Evolutionary conservation across 805 yeast genomes (phyloP).

Genomic region (Schizosaccharomyces pombe): ASM294v3 CU329670.1:234501-235000

Average conservation of each 20-base stretch:
- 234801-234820: slow-evolving; percentile 22
- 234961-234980: slow-evolving; percentile 44
- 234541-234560: slow-evolving; percentile 80
- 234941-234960: background rate
- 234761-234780: slow-evolving; percentile 61
- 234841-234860: slow-evolving; percentile 35
- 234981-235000: slow-evolving; percentile 87
- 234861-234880: slow-evolving; percentile 28
- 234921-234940: slow-evolving; percentile 76
- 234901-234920: slow-evolving; percentile 90
- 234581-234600: slow-evolving; percentile 32
- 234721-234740: slow-evolving; percentile 89
- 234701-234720: slow-evolving; percentile 77
- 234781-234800: slow-evolving; percentile 73
- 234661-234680: slow-evolving; percentile 85
- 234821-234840: slow-evolving; percentile 77
- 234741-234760: slow-evolving; percentile 98
- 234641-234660: slow-evolving; percentile 96
- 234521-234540: slow-evolving; percentile 84
- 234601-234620: slow-evolving; percentile 7
- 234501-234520: slow-evolving; percentile 76
- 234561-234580: slow-evolving; percentile 93
- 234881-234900: slow-evolving; percentile 90
- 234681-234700: slow-evolving; percentile 67
- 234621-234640: slow-evolving; percentile 88